Base-by-base conservation (phyloP, 305 asterid species). In the Solanum hybrid region DNA sequence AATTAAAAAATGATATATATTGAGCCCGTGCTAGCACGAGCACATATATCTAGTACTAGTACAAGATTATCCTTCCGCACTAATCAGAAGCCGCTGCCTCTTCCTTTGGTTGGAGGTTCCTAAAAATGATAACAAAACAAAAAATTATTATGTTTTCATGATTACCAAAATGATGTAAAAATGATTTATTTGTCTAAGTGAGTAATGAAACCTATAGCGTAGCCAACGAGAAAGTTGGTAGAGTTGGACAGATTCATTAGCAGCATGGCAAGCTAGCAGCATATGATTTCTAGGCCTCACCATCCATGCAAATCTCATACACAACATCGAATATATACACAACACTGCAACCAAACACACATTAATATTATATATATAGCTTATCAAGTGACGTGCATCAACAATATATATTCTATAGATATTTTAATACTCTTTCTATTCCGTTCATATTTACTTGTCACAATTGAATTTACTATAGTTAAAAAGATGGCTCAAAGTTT, bases 281-380 rank as follows among this genome's bases (percentile, higher is more conserved):
- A 86, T 69, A 86, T 86, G 36, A 86, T 86, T 86, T 32, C 88
- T 56, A 7, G 88, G 88, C 37, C 79, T 69, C 64, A 86, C 79
- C 88, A 69, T 86, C 88, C 88, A 86, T 32, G 78, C 88, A 66
- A 86, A 86, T 66, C 88, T 86, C 88, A 86, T 86, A 71, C 78
- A 64, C 79, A 86, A n/a, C 56, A 86, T n/a, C 10, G 88, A 86
- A 27, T 35, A 86, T 14, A 86, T 45, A 38, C 88, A 86, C 32
- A 86, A n/a, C 13, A 66, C 88, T 86, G 79, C 60, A 86, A 2
- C n/a, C 85, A 38, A 80, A 38, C 19, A 56, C 69, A 56, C 4
- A 56, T 2, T 56, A 19, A 56, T 56, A 56, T 56, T 42, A 12
- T 42, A 12, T 14, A 51, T 51, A 51, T 51, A 51, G 0, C 17